Evolutionary conservation across 257 asterid genomes (phyloP).

Genomic region (Solanum tarijense): DNA sequence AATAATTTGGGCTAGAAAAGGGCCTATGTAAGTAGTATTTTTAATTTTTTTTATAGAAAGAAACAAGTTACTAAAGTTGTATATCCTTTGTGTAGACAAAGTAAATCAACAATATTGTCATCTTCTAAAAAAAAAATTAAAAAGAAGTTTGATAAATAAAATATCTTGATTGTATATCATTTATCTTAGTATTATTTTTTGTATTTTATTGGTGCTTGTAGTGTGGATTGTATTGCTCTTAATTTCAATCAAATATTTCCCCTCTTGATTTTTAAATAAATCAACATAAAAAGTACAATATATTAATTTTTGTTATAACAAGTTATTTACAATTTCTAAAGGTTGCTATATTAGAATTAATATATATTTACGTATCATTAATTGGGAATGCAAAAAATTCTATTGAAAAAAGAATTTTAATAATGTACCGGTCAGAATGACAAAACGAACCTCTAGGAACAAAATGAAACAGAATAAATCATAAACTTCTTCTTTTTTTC

Average conservation of each 20-base stretch:
- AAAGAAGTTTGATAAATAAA: background rate
- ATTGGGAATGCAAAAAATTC: background rate
- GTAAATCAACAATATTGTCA: background rate
- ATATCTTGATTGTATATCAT: background rate
- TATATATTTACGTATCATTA: background rate
- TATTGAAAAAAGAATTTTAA: background rate
- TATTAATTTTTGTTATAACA: no score
- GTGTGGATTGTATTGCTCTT: background rate
- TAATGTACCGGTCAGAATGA: background rate
- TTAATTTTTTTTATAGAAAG: background rate
- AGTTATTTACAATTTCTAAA: background rate
- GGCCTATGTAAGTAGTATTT: background rate
- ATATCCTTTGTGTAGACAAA: background rate
- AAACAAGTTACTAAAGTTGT: background rate
- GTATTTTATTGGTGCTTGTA: background rate
- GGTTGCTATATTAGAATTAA: no score
- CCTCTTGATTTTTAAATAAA: background rate
- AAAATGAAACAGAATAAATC: no score
- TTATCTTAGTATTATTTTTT: background rate
- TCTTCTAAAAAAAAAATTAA: background rate
- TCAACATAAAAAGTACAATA: no score
- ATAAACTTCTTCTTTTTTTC: no score
- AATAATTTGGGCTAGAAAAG: background rate
- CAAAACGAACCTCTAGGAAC: background rate
- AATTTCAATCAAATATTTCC: background rate